These are phyloP conservation scores for Phaseolus lunatus DNA, from an alignment of 306 rosid genomes.

Conservation along the genomic window DNA sequence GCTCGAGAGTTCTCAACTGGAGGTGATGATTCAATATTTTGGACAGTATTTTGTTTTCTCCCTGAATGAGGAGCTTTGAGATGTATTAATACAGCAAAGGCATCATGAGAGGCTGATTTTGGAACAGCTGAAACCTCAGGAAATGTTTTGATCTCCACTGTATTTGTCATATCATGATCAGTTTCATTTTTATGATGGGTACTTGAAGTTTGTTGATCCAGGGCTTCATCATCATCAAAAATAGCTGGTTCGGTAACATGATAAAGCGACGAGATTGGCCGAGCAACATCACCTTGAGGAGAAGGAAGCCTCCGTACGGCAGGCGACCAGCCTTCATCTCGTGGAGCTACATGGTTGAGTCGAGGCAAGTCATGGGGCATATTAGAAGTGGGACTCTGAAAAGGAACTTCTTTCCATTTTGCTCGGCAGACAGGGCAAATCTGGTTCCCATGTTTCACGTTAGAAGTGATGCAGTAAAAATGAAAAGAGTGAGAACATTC, in stretches of 20 bases:
- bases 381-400: slow-evolving; percentile 66
- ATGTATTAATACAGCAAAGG: slow-evolving; percentile 76
- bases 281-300: slow-evolving; percentile 51
- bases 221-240: slow-evolving; percentile 82
- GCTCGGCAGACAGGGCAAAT: slow-evolving; percentile 93
- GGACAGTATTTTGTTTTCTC: slow-evolving; percentile 43
- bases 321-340: slow-evolving; percentile 68
- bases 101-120: slow-evolving; percentile 65
- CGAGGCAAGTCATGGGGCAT: slow-evolving; percentile 54
- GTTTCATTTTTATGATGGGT: slow-evolving; percentile 47
- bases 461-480: slow-evolving; percentile 91
- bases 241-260: slow-evolving; percentile 69
- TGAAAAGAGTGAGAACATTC: slow-evolving; percentile 98
- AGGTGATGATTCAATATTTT: slow-evolving; percentile 42
- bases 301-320: slow-evolving; percentile 65
- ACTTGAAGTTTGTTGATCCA: slow-evolving; percentile 64
- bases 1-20: slow-evolving; percentile 63
- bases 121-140: slow-evolving; percentile 85
- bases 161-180: slow-evolving; percentile 45
- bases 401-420: slow-evolving; percentile 96
- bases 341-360: slow-evolving; percentile 53
- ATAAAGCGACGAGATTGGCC: slow-evolving; percentile 62
- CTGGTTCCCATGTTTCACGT: slow-evolving; percentile 96
- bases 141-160: slow-evolving; percentile 71
- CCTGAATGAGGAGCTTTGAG: slow-evolving; percentile 80